A percentile compares a stretch with the other conserved stretches of the same genome.
Evolutionary conservation across 176 grass and related monocot species (phyloP).

Genomic region (Oryza meridionalis): DNA sequence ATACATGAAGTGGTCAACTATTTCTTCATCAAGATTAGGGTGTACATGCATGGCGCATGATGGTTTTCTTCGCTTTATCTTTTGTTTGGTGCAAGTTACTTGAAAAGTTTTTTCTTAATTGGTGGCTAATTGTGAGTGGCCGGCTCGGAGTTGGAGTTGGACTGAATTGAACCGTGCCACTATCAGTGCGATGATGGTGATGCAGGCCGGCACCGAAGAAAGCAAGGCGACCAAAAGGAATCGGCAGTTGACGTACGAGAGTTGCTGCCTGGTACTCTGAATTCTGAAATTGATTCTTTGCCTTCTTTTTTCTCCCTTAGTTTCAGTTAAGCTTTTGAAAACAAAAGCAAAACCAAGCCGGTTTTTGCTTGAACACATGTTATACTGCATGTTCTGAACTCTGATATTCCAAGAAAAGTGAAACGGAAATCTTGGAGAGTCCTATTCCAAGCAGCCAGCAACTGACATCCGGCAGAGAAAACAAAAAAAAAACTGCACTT

Average conservation of each 20-base stretch:
- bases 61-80: constrained; percentile 38
- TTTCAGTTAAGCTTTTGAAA: background rate
- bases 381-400: background rate
- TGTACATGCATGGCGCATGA: constrained; percentile 10
- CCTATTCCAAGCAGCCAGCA: background rate
- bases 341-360: background rate
- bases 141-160: constrained; percentile 34
- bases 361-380: background rate
- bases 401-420: background rate
- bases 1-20: constrained; percentile 18
- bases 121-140: constrained; percentile 1
- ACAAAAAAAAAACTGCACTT: background rate
- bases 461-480: background rate
- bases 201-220: constrained; percentile 41
- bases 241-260: constrained; percentile 50
- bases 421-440: background rate
- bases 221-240: constrained; percentile 35
- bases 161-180: constrained; percentile 43
- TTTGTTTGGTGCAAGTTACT: constrained; percentile 58
- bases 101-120: constrained; percentile 20
- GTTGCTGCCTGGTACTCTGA: constrained; percentile 17
- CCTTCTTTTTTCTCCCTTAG: background rate
- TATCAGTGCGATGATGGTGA: constrained; percentile 36
- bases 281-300: constrained; percentile 4
- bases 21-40: background rate